A percentile compares a stretch with the other conserved stretches of the same genome.
phyloP scores from a whole-genome alignment of 257 asterid genomes.

The Salvia miltiorrhiza region DNA sequence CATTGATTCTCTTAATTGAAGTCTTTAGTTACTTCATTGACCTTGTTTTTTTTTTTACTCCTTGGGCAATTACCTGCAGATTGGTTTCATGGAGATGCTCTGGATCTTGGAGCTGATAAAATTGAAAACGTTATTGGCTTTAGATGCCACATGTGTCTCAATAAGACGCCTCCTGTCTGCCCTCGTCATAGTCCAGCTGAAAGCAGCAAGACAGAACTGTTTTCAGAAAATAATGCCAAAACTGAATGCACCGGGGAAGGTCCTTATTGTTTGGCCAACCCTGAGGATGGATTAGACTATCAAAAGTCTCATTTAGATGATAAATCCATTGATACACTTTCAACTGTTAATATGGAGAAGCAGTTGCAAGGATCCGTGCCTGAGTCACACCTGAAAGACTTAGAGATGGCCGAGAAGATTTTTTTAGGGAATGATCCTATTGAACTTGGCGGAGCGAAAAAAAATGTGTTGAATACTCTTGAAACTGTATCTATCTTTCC shows the following conservation, averaged over 20 bases:
- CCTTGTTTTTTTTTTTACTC: conserved; percentile 18
- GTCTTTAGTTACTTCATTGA: background rate
- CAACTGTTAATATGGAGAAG: conserved; percentile 31
- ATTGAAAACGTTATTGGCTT: conserved; percentile 67
- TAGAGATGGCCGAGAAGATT: conserved; percentile 22
- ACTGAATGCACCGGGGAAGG: conserved; percentile 28
- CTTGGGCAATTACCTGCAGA: conserved; percentile 44
- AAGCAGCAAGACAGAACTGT: conserved; percentile 27
- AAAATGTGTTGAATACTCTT: conserved; percentile 21
- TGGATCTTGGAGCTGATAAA: conserved; percentile 56
- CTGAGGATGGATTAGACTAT: conserved; percentile 21
- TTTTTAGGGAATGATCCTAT: conserved; percentile 26
- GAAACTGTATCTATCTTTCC: conserved; percentile 28
- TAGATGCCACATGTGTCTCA: conserved; percentile 73
- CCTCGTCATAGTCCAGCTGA: conserved; percentile 46
- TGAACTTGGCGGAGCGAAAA: conserved; percentile 22
- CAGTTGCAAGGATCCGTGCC: conserved; percentile 31
- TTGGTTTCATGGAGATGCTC: conserved; percentile 94
- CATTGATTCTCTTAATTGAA: conserved; percentile 16
- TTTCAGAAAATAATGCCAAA: conserved; percentile 26
- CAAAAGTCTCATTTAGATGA: conserved; percentile 27
- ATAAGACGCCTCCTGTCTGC: conserved; percentile 59
- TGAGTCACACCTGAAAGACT: conserved; percentile 29
- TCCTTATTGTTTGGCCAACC: conserved; percentile 24
- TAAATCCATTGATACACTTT: conserved; percentile 23